Evolutionary conservation across 495 filamentous ascomycete species (phyloP).

Genomic region (Pyrenopolyporus hunteri): DNA sequence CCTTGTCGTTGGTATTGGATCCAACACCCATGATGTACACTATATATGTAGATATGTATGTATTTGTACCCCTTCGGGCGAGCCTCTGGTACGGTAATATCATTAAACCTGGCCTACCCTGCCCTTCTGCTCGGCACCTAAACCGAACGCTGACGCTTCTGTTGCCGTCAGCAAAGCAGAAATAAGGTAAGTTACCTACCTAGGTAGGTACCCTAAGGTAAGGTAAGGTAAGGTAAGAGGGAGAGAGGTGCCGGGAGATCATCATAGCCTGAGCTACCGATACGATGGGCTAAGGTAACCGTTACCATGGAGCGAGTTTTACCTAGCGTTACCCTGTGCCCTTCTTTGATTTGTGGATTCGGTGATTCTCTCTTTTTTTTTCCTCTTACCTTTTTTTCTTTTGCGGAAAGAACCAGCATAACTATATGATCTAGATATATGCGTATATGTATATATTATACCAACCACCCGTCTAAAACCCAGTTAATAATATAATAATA

Average conservation of each 20-base stretch:
- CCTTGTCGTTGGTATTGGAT: conserved; percentile 23
- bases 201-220: neutral
- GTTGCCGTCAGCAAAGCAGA: conserved; percentile 1
- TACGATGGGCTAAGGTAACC: neutral
- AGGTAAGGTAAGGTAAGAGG: too few species aligned
- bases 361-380: too few species aligned
- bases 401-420: too few species aligned
- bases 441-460: neutral
- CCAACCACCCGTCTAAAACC: too few species aligned
- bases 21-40: conserved; percentile 31
- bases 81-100: conserved; percentile 36
- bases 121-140: conserved; percentile 21
- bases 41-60: too few species aligned
- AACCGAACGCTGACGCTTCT: conserved; percentile 11
- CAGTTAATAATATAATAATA: too few species aligned
- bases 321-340: too few species aligned
- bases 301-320: too few species aligned
- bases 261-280: neutral
- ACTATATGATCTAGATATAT: neutral
- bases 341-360: too few species aligned
- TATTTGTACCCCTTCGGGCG: conserved; percentile 6
- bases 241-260: conserved; percentile 4
- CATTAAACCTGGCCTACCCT: conserved; percentile 13
- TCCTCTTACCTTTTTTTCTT: too few species aligned
- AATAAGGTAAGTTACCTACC: neutral